Evolutionary conservation across 371 early-diverging fungal species (phyloP).

Genomic region (Mucor plumbeus): DNA sequence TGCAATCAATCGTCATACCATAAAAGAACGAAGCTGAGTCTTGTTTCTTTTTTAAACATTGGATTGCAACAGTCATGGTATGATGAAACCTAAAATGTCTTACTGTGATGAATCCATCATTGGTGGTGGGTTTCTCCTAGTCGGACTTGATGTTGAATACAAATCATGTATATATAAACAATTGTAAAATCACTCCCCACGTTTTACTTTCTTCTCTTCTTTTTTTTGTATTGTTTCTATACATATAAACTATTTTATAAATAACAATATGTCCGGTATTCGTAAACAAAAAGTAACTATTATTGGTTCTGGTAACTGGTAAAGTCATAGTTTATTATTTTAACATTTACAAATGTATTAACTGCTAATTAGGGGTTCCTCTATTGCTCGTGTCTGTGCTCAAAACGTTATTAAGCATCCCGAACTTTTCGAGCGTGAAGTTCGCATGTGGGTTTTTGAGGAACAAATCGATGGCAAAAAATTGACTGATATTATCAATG

Average conservation of each 20-base stretch:
- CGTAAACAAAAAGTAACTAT: constrained; percentile 75
- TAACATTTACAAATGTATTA: constrained; percentile 50
- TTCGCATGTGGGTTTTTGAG: constrained; percentile 97
- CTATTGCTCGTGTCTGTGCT: constrained; percentile 94
- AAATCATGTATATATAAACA: constrained; percentile 5
- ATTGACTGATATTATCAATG: constrained; percentile 97
- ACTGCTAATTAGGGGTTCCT: constrained; percentile 70
- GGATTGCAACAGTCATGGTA: background rate
- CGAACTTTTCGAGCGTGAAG: constrained; percentile 77
- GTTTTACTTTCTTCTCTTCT: background rate
- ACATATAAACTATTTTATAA: background rate
- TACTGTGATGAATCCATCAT: constrained; percentile 1
- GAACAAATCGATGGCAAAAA: constrained; percentile 85
- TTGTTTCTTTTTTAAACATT: background rate
- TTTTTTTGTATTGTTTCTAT: no score
- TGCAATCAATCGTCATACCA: background rate
- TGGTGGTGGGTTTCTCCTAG: background rate
- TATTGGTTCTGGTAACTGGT: constrained; percentile 97
- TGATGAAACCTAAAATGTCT: constrained; percentile 3
- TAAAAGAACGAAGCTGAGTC: background rate
- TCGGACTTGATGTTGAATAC: background rate
- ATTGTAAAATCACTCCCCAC: background rate
- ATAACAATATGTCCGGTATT: background rate
- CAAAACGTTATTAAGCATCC: constrained; percentile 72
- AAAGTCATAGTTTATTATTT: constrained; percentile 25